These are phyloP conservation scores for Cordyceps fumosorosea DNA, from an alignment of 2,329 filamentous ascomycete species.

Conservation along the genomic window DNA sequence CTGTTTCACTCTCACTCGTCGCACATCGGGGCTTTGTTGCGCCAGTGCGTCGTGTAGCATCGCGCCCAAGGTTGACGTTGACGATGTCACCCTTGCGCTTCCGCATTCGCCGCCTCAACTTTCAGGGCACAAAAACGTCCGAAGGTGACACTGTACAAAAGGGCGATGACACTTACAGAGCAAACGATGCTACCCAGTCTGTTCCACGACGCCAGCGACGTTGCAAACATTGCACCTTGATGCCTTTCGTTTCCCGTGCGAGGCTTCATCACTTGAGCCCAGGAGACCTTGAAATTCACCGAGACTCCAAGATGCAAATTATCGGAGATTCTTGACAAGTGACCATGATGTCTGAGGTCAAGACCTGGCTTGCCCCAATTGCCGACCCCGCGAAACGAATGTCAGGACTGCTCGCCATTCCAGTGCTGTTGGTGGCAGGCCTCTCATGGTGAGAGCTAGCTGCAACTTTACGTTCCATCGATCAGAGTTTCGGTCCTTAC, in stretches of 20 bases:
- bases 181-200: neutral
- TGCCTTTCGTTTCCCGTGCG: neutral
- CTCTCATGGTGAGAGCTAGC: neutral
- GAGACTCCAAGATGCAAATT: neutral
- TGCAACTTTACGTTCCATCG: neutral
- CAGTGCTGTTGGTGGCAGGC: neutral
- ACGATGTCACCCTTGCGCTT: neutral
- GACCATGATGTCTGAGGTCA: neutral
- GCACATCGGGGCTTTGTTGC: neutral
- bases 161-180: neutral
- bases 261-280: neutral
- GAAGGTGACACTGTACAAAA: neutral
- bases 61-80: neutral
- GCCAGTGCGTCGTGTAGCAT: neutral
- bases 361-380: neutral
- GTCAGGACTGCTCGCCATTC: neutral
- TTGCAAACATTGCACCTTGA: conserved; percentile 2
- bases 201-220: neutral
- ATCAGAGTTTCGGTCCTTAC: neutral
- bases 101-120: neutral
- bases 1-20: neutral
- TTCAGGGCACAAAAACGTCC: neutral
- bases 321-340: neutral
- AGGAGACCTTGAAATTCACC: neutral
- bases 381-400: neutral